These are phyloP conservation scores for Lindgomyces ingoldianus DNA, from an alignment of 495 filamentous ascomycete genomes.

Conservation along the genomic window DNA sequence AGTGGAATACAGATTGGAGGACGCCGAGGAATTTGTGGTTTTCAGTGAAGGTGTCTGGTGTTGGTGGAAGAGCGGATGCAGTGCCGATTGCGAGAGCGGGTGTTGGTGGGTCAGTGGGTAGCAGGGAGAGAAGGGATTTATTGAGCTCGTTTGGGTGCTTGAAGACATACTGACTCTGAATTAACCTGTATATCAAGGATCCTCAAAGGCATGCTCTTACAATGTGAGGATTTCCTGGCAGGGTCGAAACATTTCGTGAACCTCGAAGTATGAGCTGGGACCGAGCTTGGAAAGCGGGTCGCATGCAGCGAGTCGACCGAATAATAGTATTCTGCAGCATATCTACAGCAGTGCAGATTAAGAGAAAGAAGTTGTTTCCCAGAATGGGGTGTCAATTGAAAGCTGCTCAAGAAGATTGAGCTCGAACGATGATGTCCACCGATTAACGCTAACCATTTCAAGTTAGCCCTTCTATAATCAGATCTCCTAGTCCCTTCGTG, in stretches of 20 bases:
- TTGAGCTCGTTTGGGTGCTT: constrained; percentile 50
- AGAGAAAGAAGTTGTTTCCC: background rate
- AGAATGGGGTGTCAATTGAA: background rate
- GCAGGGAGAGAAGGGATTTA: constrained; percentile 67
- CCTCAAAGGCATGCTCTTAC: constrained; percentile 42
- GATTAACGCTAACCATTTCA: too few species aligned
- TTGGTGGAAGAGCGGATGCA: constrained; percentile 71
- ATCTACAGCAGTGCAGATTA: background rate
- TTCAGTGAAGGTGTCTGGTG: constrained; percentile 70
- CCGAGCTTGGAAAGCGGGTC: background rate
- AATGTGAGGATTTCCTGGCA: constrained; percentile 57
- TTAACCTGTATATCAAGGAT: constrained; percentile 4
- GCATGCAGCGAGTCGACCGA: background rate
- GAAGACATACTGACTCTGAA: constrained; percentile 67
- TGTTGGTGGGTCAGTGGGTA: constrained; percentile 72
- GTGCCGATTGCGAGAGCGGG: constrained; percentile 72
- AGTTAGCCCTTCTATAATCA: too few species aligned
- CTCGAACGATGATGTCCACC: background rate
- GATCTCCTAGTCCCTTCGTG: too few species aligned
- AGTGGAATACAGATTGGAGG: constrained; percentile 69
- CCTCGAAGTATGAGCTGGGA: constrained; percentile 3
- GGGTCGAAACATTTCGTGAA: constrained; percentile 51
- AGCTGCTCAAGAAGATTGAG: background rate
- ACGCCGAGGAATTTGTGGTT: constrained; percentile 76
- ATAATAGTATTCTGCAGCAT: constrained; percentile 13